Percentiles rank a stretch among this genome's conserved stretches.
Evolutionary conservation across 768 basidiomycete species (phyloP).

Genomic region (Pulveroboletus ravenelii): DNA sequence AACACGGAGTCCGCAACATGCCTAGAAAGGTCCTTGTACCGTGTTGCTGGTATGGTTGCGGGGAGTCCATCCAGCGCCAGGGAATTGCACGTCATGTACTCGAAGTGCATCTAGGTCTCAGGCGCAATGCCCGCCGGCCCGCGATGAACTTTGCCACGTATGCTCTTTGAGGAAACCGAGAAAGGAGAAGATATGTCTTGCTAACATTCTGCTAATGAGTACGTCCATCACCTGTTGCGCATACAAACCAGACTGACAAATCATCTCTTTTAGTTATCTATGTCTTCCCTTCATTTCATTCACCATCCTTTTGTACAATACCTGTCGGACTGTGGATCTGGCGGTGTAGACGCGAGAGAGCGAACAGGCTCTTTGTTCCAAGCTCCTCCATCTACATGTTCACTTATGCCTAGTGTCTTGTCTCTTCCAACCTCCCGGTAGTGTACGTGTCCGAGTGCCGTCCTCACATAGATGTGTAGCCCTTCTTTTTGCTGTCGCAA

Average conservation of each 20-base stretch:
- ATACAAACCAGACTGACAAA: neutral
- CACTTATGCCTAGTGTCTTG: neutral
- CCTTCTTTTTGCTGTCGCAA: neutral
- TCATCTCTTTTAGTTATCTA: neutral
- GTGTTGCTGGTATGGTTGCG: conserved; percentile 13
- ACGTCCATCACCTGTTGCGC: neutral
- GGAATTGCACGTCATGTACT: conserved; percentile 10
- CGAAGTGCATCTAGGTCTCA: conserved; percentile 14
- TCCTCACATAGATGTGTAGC: neutral
- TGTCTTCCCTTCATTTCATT: neutral
- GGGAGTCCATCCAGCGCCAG: neutral
- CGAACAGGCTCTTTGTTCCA: neutral
- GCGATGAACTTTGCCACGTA: neutral
- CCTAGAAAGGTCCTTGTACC: neutral
- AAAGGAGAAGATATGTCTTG: neutral
- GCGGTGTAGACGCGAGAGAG: neutral
- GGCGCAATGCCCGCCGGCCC: neutral
- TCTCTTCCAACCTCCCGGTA: neutral
- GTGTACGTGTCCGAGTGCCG: neutral
- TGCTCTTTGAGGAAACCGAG: neutral
- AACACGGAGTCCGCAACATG: conserved; percentile 8
- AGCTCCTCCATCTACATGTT: neutral
- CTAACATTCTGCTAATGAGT: neutral
- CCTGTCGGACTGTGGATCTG: neutral
- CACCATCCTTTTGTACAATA: conserved; percentile 4